Conservation (phyloP, 331 rosid species). For the Quercus phellos region DNA sequence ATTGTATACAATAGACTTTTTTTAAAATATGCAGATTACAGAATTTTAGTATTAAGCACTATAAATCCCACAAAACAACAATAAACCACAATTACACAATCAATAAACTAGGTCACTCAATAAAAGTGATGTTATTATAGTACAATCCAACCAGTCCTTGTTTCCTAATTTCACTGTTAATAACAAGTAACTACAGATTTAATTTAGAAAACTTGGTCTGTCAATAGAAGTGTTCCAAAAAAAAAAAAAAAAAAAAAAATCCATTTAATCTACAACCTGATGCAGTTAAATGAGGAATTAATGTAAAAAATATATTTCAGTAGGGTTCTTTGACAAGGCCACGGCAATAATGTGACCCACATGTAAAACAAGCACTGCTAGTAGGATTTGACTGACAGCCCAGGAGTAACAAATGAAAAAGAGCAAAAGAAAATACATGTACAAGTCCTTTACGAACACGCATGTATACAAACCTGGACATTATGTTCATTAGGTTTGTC, state of each 20-base stretch:
- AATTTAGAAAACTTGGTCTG: background rate
- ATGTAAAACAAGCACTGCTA: background rate
- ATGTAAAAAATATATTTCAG: background rate
- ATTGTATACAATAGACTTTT: background rate
- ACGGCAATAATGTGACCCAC: background rate
- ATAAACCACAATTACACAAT: background rate
- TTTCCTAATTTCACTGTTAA: background rate
- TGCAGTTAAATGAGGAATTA: background rate
- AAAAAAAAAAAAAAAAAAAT: background rate
- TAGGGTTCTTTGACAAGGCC: background rate
- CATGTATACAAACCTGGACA: constrained; percentile 51
- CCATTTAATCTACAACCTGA: background rate
- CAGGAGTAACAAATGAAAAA: background rate
- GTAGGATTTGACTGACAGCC: background rate
- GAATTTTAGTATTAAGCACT: background rate
- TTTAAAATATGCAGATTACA: background rate
- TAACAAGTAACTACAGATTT: background rate
- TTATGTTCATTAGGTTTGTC: constrained; percentile 35
- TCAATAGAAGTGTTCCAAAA: background rate
- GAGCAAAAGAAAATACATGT: constrained; percentile 6
- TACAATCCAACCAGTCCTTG: background rate
- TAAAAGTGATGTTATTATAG: background rate
- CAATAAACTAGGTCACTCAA: too few relatives aligned
- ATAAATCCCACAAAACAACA: background rate
- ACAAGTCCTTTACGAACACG: constrained; percentile 6